These are phyloP conservation scores for Candida arabinofermentans DNA, from an alignment of 805 yeast genomes.

Conservation along the genomic window DNA sequence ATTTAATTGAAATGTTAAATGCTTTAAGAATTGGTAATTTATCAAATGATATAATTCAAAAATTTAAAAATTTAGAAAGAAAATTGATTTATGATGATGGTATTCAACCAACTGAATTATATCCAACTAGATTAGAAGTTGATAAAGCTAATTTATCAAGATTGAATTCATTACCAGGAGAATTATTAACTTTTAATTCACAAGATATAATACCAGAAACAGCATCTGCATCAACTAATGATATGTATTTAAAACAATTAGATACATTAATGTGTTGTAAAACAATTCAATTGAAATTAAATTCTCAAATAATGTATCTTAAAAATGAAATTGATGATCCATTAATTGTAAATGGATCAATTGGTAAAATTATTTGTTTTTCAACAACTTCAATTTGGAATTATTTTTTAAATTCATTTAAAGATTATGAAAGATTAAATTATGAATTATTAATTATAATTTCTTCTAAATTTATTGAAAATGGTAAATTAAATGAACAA, in stretches of 20 bases:
- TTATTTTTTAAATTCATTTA: slow-evolving; percentile 20
- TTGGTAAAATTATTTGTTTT: slow-evolving; percentile 71
- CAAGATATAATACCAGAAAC: slow-evolving; percentile 31
- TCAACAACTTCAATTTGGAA: slow-evolving; percentile 29
- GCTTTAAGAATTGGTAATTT: slow-evolving; percentile 73
- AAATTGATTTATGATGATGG: slow-evolving; percentile 62
- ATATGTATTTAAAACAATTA: slow-evolving; percentile 16
- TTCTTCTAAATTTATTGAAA: slow-evolving; percentile 15
- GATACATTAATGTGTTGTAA: slow-evolving; percentile 67
- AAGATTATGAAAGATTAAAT: slow-evolving; percentile 19
- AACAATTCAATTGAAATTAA: slow-evolving; percentile 60
- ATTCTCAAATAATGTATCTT: slow-evolving; percentile 93
- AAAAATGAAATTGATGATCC: slow-evolving; percentile 64
- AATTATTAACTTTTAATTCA: slow-evolving; percentile 40
- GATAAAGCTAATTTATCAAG: slow-evolving; percentile 63
- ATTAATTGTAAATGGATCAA: slow-evolving; percentile 81
- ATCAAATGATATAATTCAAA: slow-evolving; percentile 40
- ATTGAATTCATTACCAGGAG: slow-evolving; percentile 47
- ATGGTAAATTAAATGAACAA: slow-evolving; percentile 7
- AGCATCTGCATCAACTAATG: slow-evolving; percentile 3
- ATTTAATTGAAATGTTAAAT: slow-evolving; percentile 74
- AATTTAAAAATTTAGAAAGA: slow-evolving; percentile 55
- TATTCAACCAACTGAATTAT: slow-evolving; percentile 83
- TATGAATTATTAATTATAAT: slow-evolving; percentile 13
- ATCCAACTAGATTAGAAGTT: slow-evolving; percentile 83